These are phyloP conservation scores for Neocatenulostroma microsporum DNA, from an alignment of 2,329 filamentous ascomycete species.

Conservation along the genomic window DNA sequence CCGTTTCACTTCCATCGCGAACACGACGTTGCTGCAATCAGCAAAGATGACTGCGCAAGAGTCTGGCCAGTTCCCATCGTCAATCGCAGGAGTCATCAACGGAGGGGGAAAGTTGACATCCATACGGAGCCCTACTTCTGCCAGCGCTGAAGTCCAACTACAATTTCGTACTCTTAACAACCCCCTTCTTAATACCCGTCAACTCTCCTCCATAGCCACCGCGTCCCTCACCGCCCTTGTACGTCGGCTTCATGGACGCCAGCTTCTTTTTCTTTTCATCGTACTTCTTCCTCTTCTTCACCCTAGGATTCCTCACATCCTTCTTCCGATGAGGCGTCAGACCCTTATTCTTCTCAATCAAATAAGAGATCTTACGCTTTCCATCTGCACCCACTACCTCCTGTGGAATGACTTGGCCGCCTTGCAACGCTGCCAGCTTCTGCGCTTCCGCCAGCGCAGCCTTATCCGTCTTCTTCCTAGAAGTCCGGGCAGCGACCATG, in stretches of 20 bases:
- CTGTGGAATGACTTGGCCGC: constrained; percentile 56
- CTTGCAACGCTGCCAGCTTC: constrained; percentile 47
- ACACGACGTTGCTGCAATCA: too few relatives aligned
- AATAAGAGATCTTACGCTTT: constrained; percentile 86
- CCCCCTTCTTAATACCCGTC: constrained; percentile 88
- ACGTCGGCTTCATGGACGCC: constrained; percentile 73
- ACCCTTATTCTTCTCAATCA: constrained; percentile 97
- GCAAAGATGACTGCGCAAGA: too few relatives aligned
- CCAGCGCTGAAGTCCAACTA: too few relatives aligned
- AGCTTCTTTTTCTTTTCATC: constrained; percentile 98
- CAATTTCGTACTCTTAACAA: constrained; percentile 91
- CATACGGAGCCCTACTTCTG: too few relatives aligned
- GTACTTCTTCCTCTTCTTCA: constrained; percentile 97
- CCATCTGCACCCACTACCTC: constrained; percentile 71
- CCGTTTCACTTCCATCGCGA: too few relatives aligned
- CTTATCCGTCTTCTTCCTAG: constrained; percentile 63
- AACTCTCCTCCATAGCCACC: constrained; percentile 85
- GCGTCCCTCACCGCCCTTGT: constrained; percentile 74
- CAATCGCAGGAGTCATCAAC: too few relatives aligned
- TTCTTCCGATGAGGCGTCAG: constrained; percentile 84
- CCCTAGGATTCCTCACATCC: constrained; percentile 86
- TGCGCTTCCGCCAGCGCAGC: constrained; percentile 57
- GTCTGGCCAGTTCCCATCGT: too few relatives aligned
- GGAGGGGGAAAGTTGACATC: too few relatives aligned
- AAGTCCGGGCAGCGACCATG: constrained; percentile 64